Conservation (phyloP, 2,329 filamentous ascomycete species). For the Akanthomyces uredinophilus region DNA sequence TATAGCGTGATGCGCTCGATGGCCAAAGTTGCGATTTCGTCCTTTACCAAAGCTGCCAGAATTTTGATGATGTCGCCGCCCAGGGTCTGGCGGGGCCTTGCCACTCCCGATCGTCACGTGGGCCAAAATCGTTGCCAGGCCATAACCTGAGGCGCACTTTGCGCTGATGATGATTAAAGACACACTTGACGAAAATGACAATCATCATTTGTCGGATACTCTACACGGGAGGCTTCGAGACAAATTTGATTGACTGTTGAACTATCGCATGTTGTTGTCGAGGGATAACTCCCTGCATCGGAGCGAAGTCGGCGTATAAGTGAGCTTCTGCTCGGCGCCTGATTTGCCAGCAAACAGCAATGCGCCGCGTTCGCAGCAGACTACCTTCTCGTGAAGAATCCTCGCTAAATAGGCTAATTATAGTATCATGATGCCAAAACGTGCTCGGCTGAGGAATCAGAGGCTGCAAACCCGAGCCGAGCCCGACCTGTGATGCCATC, state of each 20-base stretch:
- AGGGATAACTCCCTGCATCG: background rate
- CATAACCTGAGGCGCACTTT: background rate
- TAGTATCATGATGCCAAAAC: background rate
- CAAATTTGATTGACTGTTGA: background rate
- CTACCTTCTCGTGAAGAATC: background rate
- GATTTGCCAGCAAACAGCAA: slow-evolving; percentile 5
- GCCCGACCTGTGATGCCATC: background rate
- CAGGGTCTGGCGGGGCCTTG: slow-evolving; percentile 6
- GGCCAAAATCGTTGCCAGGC: background rate
- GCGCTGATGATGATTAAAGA: background rate
- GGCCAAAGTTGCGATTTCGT: background rate
- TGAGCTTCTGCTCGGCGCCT: background rate
- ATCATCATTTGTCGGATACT: background rate
- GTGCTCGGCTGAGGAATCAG: background rate
- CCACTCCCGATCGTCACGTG: slow-evolving; percentile 8
- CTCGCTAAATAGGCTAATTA: background rate
- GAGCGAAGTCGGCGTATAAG: slow-evolving; percentile 4
- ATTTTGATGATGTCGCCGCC: slow-evolving; percentile 12
- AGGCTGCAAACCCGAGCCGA: background rate
- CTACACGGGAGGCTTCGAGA: background rate
- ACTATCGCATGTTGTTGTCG: background rate
- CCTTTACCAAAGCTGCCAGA: slow-evolving; percentile 9
- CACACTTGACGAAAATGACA: background rate
- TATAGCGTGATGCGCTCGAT: slow-evolving; percentile 1
- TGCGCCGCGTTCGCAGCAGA: background rate